Conservation (phyloP, 106 monocot genomes). For the Triglochin maritima region DNA sequence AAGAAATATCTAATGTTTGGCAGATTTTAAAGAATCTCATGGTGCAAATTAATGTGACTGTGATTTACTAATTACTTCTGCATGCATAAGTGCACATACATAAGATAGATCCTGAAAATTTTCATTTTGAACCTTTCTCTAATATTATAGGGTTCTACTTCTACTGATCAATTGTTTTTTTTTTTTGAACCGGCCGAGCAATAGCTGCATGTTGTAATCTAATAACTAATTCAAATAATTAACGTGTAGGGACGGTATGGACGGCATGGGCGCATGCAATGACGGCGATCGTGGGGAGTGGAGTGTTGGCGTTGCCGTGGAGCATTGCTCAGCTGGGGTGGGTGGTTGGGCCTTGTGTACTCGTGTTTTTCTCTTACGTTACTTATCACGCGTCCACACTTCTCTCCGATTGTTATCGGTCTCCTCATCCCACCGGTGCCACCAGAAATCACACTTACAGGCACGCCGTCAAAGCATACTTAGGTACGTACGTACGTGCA, state of each 20-base stretch:
- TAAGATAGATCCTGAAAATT: not conserved
- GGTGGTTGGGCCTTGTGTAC: constrained; percentile 14
- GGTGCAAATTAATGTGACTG: too few species aligned
- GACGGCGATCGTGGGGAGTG: constrained; percentile 29
- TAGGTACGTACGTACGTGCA: too few species aligned
- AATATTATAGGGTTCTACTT: not conserved
- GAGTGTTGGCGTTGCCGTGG: constrained; percentile 30
- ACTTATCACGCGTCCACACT: constrained; percentile 47
- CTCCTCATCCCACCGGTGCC: constrained; percentile 32
- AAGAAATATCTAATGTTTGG: too few species aligned
- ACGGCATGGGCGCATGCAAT: constrained; percentile 24
- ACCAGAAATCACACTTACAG: constrained; percentile 44
- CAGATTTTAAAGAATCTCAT: too few species aligned
- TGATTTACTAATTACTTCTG: too few species aligned
- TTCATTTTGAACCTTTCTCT: not conserved
- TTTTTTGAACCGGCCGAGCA: not conserved
- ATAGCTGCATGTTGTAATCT: not conserved
- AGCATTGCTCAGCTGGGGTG: constrained; percentile 37
- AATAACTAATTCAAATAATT: not conserved
- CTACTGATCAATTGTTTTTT: not conserved
- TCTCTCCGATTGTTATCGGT: constrained; percentile 38
- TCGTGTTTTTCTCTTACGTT: constrained; percentile 28
- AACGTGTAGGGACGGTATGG: constrained; percentile 28
- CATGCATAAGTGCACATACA: too few species aligned
- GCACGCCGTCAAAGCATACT: constrained; percentile 43